These are phyloP conservation scores for Eucalyptus marginata DNA, from an alignment of 345 rosid genomes.

Conservation along the genomic window DNA sequence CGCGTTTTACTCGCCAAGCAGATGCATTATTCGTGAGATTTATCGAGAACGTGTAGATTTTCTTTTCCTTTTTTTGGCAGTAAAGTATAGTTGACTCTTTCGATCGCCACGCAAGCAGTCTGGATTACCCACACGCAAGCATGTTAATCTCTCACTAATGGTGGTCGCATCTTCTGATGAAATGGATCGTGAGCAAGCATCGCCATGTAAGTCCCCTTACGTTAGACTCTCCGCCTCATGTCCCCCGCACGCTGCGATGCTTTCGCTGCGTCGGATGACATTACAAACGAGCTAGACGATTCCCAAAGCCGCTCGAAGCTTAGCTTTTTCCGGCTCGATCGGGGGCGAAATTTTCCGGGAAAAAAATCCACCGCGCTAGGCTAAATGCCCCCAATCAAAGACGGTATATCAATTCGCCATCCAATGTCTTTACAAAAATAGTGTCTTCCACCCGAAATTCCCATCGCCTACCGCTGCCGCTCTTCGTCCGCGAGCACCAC, in stretches of 20 bases:
- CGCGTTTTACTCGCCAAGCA: not conserved
- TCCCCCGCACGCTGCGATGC: not conserved
- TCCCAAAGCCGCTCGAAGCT: not conserved
- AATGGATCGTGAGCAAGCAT: not conserved
- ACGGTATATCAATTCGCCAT: not conserved
- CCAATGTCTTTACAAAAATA: not conserved
- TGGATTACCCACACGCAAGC: not conserved
- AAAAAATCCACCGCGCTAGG: not conserved
- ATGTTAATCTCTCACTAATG: not conserved
- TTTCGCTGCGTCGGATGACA: not conserved
- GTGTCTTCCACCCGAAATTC: not conserved
- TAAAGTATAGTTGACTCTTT: not conserved
- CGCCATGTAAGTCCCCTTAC: not conserved
- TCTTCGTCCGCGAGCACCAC: not conserved
- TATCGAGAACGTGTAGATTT: not conserved
- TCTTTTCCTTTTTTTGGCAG: not conserved
- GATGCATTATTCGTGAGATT: not conserved
- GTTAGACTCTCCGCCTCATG: not conserved
- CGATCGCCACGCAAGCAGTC: not conserved
- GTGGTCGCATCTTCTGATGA: not conserved
- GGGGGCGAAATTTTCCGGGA: not conserved
- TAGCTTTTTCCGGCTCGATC: not conserved
- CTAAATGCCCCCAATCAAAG: not conserved
- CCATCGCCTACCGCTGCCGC: not conserved
- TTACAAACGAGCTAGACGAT: not conserved